Evolutionary conservation across 345 rosid genomes (phyloP).

Genomic region (Euphorbia pulcherrima): DNA sequence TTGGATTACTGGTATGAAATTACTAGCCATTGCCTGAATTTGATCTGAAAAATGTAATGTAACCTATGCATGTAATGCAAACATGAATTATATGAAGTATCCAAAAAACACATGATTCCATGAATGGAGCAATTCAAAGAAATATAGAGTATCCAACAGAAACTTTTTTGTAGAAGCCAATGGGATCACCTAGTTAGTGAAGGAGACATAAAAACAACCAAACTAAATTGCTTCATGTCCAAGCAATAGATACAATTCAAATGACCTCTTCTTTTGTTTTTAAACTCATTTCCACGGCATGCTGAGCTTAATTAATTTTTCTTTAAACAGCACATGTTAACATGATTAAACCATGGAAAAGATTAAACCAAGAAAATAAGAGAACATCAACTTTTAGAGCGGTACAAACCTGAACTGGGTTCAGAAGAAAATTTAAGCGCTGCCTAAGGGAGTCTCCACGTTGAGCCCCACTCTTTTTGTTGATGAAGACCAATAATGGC

Average conservation of each 20-base stretch:
- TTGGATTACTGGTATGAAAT: background rate
- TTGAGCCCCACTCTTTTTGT: constrained; percentile 81
- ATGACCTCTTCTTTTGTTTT: background rate
- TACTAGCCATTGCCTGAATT: background rate
- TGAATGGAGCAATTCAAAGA: background rate
- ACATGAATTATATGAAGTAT: background rate
- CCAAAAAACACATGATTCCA: background rate
- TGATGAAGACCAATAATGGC: constrained; percentile 74
- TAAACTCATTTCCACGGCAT: background rate
- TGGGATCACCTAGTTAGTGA: background rate
- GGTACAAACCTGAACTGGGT: constrained; percentile 62
- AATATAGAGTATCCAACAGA: background rate
- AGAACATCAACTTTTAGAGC: background rate
- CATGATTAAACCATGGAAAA: background rate
- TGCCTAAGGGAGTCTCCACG: constrained; percentile 66
- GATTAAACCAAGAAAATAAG: background rate
- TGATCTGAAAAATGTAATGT: background rate
- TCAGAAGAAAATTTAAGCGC: constrained; percentile 66
- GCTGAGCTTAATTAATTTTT: background rate
- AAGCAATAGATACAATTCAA: background rate
- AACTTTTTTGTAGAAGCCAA: background rate
- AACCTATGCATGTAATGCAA: background rate
- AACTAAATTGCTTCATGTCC: background rate
- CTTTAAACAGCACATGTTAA: background rate
- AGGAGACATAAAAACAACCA: background rate